Evolutionary conservation across 2,329 filamentous ascomycete genomes (phyloP), one percentile per base, ranked within the genome.

Genomic region (Exophiala phaeomuriformis): DNA sequence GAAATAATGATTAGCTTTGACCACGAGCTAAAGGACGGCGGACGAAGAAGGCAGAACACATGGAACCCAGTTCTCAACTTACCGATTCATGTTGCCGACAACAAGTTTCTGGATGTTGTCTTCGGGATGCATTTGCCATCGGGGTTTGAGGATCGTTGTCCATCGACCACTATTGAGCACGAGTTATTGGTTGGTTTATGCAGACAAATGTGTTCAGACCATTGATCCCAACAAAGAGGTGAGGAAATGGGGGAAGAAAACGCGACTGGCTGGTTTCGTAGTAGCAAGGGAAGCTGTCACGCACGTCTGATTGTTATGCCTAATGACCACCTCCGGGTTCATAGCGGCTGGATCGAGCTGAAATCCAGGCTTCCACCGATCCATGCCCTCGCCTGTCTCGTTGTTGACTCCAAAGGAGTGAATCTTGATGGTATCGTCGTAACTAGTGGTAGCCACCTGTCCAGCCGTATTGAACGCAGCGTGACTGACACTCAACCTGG

Each of bases 251-350:
- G 6, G 44, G 44, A 80, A 49, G 35, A 43, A 8, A 39, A 35
- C n/a, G 68, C 75, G 96, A 90, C 5, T 41, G 10, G 8, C 39
- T n/a, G 28, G 28, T 35, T 35, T 1, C 2, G 33, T 6, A 10
- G 33, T 10, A 35, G 33, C 5, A 35, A 35, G 6, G 10, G 33
- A 35, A 35, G 33, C 33, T 89, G 89, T 96, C 51, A 90, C 79
- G 0, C 91, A 93, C 0, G 90, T 97, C 72, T 98, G 93, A 65
- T 95, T 96, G 66, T 98, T 98, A 65, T 98, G 93, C 7, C 77
- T 77, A 0, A 97, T 79, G 1, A 81, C 74, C 0, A 83, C 78
- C 0, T 77, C 73, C 0, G 91, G 90, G 57, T 81, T 73, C 78
- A 95, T 86, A 5, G 80, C 76, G 8, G 77, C 70, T 1, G 82